Evolutionary conservation across 495 filamentous ascomycete species (phyloP).

Genomic region (Hypoxylon trugodes): DNA sequence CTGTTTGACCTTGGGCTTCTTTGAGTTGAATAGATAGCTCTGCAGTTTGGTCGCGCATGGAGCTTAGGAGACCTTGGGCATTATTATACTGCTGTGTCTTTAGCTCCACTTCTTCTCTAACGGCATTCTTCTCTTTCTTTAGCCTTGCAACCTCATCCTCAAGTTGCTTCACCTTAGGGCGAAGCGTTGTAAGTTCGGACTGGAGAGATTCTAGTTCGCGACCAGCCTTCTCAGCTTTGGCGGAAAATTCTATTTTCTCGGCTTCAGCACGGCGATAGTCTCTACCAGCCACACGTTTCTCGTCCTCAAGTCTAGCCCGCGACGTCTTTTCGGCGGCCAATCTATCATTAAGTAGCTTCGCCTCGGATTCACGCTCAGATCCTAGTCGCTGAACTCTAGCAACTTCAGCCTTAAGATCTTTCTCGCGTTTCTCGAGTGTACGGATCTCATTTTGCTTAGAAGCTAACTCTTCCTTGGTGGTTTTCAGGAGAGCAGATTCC

Average conservation of each 20-base stretch:
- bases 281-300: constrained; percentile 70
- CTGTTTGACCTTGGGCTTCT: constrained; percentile 81
- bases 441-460: constrained; percentile 74
- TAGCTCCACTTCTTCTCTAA: constrained; percentile 82
- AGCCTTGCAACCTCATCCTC: constrained; percentile 75
- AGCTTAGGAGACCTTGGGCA: constrained; percentile 84
- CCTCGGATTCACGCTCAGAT: constrained; percentile 76
- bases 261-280: constrained; percentile 78
- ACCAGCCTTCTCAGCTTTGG: constrained; percentile 71
- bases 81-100: constrained; percentile 86
- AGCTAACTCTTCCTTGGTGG: constrained; percentile 73
- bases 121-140: constrained; percentile 67
- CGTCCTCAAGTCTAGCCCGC: constrained; percentile 78
- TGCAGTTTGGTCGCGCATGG: constrained; percentile 89
- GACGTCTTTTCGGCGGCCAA: constrained; percentile 76
- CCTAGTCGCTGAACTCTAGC: constrained; percentile 71
- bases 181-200: constrained; percentile 71
- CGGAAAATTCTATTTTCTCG: constrained; percentile 78
- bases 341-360: constrained; percentile 77
- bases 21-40: constrained; percentile 94
- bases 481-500: constrained; percentile 77
- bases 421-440: constrained; percentile 78
- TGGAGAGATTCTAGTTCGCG: constrained; percentile 74
- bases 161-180: constrained; percentile 69
- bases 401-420: constrained; percentile 79